phyloP scores from a whole-genome alignment of 768 basidiomycete species.

The Auricularia sp. region DNA sequence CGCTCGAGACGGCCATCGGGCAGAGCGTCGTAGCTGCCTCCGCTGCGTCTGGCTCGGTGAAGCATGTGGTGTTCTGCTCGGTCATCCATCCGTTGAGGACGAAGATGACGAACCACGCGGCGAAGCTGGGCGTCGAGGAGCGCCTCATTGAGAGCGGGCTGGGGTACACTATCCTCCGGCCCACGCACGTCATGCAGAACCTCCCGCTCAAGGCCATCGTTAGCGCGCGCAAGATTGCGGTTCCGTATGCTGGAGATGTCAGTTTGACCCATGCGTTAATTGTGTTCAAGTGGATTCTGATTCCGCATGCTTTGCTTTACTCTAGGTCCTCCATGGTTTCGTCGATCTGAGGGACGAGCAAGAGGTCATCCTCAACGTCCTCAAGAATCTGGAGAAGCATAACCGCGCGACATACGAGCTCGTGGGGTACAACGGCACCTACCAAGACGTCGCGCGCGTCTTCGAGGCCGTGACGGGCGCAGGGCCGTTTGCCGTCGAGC shows the following conservation, averaged over 20 bases:
- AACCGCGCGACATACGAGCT: constrained; percentile 27
- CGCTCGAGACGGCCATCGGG: constrained; percentile 24
- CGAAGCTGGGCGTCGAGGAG: constrained; percentile 23
- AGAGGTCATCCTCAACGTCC: constrained; percentile 18
- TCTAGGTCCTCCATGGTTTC: constrained; percentile 19
- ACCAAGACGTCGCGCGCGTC: constrained; percentile 17
- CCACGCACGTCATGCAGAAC: constrained; percentile 28
- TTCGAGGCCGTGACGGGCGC: constrained; percentile 12
- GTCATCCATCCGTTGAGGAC: constrained; percentile 22
- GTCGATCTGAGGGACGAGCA: constrained; percentile 25
- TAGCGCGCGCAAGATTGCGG: constrained; percentile 13
- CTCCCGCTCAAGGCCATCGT: constrained; percentile 12
- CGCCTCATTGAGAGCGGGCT: constrained; percentile 28
- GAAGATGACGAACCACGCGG: constrained; percentile 23
- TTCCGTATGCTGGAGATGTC: constrained; percentile 17
- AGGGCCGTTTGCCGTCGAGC: constrained; percentile 12
- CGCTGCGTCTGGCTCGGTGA: constrained; percentile 18
- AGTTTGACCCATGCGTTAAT: not conserved
- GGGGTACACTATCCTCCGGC: constrained; percentile 29
- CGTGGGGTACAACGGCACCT: constrained; percentile 22
- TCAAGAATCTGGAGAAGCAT: constrained; percentile 21
- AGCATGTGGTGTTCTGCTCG: constrained; percentile 26
- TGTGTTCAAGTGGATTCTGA: not conserved
- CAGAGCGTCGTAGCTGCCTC: constrained; percentile 25
- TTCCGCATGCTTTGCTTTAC: not conserved